These are phyloP conservation scores for Suillus decipiens DNA, from an alignment of 768 basidiomycete genomes.

Conservation along the genomic window DNA sequence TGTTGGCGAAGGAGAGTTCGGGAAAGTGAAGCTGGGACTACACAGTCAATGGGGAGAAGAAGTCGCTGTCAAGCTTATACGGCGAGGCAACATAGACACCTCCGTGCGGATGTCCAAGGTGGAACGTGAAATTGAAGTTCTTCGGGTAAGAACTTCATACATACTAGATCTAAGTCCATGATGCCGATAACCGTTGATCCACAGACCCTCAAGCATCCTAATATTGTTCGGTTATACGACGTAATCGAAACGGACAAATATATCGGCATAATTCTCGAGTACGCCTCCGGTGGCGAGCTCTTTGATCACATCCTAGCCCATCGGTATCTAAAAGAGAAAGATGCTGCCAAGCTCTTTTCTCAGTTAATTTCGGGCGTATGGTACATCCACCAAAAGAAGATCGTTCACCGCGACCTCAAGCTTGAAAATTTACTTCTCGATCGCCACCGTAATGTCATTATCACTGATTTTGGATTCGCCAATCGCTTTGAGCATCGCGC, in stretches of 20 bases:
- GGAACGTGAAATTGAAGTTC: conserved; percentile 95
- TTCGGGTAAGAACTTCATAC: conserved; percentile 63
- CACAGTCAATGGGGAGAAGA: conserved; percentile 94
- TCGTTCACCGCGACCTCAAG: conserved; percentile 98
- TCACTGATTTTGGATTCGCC: conserved; percentile 99
- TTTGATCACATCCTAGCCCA: conserved; percentile 99
- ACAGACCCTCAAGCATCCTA: conserved; percentile 93
- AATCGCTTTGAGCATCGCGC: conserved; percentile 92
- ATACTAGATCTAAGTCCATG: neutral
- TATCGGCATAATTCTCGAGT: conserved; percentile 98
- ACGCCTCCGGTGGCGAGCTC: conserved; percentile 96
- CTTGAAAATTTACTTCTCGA: conserved; percentile 97
- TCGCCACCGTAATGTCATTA: conserved; percentile 96
- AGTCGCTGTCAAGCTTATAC: conserved; percentile 97
- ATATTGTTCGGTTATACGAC: conserved; percentile 97
- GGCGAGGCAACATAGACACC: conserved; percentile 88
- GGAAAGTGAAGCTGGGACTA: conserved; percentile 97
- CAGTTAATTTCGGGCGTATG: conserved; percentile 98
- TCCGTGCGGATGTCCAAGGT: conserved; percentile 90
- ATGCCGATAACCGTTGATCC: conserved; percentile 14
- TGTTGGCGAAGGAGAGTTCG: conserved; percentile 97
- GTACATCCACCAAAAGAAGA: conserved; percentile 99
- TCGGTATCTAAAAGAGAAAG: conserved; percentile 91
- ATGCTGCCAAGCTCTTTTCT: conserved; percentile 94
- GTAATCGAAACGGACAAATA: conserved; percentile 99